Evolutionary conservation across 495 filamentous ascomycete genomes (phyloP), one percentile per base, ranked within the genome.

Genomic region (Pseudoneurospora amorphoporcata): DNA sequence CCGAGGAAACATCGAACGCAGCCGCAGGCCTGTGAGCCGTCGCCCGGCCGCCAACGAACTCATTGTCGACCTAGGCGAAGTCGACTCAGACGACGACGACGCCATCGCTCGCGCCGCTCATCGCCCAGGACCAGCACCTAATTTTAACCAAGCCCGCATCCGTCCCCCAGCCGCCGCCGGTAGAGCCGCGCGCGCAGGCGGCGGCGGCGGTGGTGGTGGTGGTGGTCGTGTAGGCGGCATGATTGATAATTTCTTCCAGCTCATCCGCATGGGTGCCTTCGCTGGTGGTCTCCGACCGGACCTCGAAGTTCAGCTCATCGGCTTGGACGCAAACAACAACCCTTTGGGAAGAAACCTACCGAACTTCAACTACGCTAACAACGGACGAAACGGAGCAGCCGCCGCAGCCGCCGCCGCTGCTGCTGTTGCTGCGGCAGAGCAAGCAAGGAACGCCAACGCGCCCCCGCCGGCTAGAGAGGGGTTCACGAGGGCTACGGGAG

Each of bases 401-500:
- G 14, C 65, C 0, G 70, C 74, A 16, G 45, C 9, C 2, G 53
- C 23, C 0, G 45, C 45, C 5, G 53, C 45, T 2, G 45, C 53
- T 17, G 53, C 53, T 61, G 53, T 23, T 16, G 47, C 47, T 16
- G 47, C 47, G 12, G 47, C 10, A 29, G 23, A 61, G 29, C 23
- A 32, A 16, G 10, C 14, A 12, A 84, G 81, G 68, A 80, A 81
- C 1, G 72, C 74, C 1, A 75, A 82, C 43, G 77, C 81, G 3
- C 78, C 83, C 17, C 74, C 80, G 2, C 75, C 79, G 0, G 76
- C 83, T 1, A 73, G 79, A 16, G 74, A 76, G 19, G 84, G 83
- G 8, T 86, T 85, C 69, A 84, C 80, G 1, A 79, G 84, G 71
- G 70, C 80, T 71, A 84, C 83, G 0, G 80, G 79, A 69, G 79